Percentiles rank a stretch among this genome's conserved stretches.
phyloP scores from a whole-genome alignment of 495 filamentous ascomycete genomes.

The Aspergillus affinis region DNA sequence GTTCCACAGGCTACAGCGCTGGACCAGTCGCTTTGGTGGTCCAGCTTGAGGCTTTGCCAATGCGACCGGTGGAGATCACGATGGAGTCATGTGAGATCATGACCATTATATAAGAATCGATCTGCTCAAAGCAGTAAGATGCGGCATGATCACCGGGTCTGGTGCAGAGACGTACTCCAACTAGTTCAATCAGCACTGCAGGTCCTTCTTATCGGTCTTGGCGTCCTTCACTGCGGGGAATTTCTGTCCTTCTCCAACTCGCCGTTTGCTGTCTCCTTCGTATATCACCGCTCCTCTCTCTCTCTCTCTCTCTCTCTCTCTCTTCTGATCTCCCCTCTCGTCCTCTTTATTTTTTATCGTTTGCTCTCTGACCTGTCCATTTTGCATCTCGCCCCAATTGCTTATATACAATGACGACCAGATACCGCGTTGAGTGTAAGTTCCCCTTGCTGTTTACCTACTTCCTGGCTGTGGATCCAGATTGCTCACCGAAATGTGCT shows the following conservation, averaged over 20 bases:
- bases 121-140: too few relatives aligned
- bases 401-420: slow-evolving; percentile 68
- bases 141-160: too few relatives aligned
- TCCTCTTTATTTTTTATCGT: not conserved
- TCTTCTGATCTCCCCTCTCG: not conserved
- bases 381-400: not conserved
- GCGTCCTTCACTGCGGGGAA: not conserved
- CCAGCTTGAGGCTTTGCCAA: too few relatives aligned
- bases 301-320: slow-evolving; percentile 6
- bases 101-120: too few relatives aligned
- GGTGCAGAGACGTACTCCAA: too few relatives aligned
- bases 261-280: not conserved
- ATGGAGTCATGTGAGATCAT: too few relatives aligned
- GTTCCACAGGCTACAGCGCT: too few relatives aligned
- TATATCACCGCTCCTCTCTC: slow-evolving; percentile 5
- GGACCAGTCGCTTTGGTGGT: too few relatives aligned
- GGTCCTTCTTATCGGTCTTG: not conserved
- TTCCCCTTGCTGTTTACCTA: slow-evolving; percentile 11
- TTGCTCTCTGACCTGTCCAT: not conserved
- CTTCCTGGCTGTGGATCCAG: not conserved
- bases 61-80: too few relatives aligned
- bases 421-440: slow-evolving; percentile 88
- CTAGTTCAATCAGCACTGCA: too few relatives aligned
- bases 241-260: not conserved
- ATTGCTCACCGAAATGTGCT: slow-evolving; percentile 21